These are phyloP conservation scores for Trichoderma reesei DNA, from an alignment of 495 filamentous ascomycete genomes.

Conservation along the genomic window DNA sequence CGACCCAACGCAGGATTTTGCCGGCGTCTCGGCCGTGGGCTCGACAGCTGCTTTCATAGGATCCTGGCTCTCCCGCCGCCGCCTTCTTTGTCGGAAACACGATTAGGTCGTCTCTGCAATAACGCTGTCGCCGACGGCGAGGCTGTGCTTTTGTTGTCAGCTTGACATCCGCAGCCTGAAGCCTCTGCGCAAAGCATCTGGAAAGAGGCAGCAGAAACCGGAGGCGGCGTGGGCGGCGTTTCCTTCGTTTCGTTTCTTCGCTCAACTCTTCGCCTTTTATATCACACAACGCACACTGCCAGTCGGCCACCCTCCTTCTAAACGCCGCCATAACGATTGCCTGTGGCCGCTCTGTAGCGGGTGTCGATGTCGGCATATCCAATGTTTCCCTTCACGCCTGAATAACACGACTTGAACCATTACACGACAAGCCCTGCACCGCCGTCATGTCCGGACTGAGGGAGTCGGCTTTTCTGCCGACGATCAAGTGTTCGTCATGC, in stretches of 20 bases:
- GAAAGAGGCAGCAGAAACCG: not conserved
- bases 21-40: not conserved
- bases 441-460: constrained; percentile 16
- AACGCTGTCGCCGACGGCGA: not conserved
- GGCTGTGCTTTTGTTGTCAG: not conserved
- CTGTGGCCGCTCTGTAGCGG: not conserved
- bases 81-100: not conserved
- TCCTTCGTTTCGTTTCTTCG: too few relatives aligned
- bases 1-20: not conserved
- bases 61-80: not conserved
- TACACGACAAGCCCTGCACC: not conserved
- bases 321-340: not conserved
- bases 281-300: not conserved
- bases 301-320: not conserved
- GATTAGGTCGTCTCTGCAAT: not conserved
- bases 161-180: not conserved
- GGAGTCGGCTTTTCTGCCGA: constrained; percentile 68
- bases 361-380: not conserved
- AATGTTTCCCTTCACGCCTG: not conserved
- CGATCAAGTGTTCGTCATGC: constrained; percentile 93
- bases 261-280: not conserved
- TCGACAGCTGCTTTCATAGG: not conserved
- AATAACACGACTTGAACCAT: not conserved
- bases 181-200: not conserved
- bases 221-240: not conserved